phyloP scores from a whole-genome alignment of 768 basidiomycete genomes.

The Trametes cubensis region DNA sequence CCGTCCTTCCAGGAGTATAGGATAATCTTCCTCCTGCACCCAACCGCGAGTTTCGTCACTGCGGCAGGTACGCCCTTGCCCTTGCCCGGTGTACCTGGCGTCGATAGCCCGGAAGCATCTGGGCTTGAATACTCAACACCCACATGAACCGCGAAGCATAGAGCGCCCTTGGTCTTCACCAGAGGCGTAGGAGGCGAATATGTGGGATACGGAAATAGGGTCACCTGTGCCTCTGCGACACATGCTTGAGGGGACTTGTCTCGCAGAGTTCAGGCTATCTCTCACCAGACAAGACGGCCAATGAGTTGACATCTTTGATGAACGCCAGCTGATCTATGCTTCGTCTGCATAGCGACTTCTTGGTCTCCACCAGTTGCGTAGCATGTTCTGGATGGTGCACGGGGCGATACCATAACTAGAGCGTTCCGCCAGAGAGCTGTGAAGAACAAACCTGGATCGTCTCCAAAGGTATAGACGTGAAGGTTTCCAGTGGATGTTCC shows the following conservation, averaged over 20 bases:
- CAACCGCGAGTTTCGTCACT: constrained; percentile 79
- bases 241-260: constrained; percentile 1
- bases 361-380: constrained; percentile 59
- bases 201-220: constrained; percentile 75
- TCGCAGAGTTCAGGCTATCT: not conserved
- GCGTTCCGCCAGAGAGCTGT: not conserved
- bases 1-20: constrained; percentile 88
- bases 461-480: constrained; percentile 51
- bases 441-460: constrained; percentile 39
- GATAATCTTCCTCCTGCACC: constrained; percentile 83
- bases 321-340: constrained; percentile 89
- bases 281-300: constrained; percentile 84
- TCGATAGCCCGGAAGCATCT: constrained; percentile 27
- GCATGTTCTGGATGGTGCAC: constrained; percentile 32
- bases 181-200: constrained; percentile 73
- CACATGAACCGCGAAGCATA: constrained; percentile 79
- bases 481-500: constrained; percentile 62
- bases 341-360: constrained; percentile 63
- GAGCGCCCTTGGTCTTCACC: constrained; percentile 74
- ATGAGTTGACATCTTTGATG: constrained; percentile 81
- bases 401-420: constrained; percentile 1
- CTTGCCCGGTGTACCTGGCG: constrained; percentile 25
- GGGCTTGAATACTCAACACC: constrained; percentile 50
- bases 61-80: constrained; percentile 60
- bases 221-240: constrained; percentile 65